Conservation (phyloP, 2,329 filamentous ascomycete genomes). For the Chrysoporthe austroafricana region DNA sequence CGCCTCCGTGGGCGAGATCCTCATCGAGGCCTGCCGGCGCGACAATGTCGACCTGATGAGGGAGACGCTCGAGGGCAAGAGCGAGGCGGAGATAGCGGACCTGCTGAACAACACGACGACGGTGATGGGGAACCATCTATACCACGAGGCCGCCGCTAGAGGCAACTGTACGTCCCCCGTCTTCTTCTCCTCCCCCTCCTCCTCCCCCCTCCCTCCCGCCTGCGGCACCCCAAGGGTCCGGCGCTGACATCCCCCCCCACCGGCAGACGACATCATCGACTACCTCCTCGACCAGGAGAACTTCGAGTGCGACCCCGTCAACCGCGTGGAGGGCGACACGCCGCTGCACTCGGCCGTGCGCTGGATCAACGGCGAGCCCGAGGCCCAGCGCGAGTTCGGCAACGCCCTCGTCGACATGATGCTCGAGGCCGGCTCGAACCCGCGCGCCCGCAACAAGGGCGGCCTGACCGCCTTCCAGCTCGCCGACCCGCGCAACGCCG, state of each 20-base stretch:
- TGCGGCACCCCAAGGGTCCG: not conserved
- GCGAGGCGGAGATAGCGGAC: conserved; percentile 68
- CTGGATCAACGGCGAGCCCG: conserved; percentile 72
- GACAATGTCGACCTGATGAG: conserved; percentile 87
- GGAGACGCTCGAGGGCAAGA: conserved; percentile 68
- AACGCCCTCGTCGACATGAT: conserved; percentile 75
- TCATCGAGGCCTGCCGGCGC: conserved; percentile 90
- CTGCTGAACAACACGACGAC: conserved; percentile 87
- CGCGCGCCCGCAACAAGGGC: conserved; percentile 68
- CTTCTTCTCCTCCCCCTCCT: not conserved
- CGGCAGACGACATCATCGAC: conserved; percentile 77
- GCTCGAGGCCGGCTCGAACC: conserved; percentile 73
- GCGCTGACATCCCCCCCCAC: not conserved
- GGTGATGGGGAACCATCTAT: conserved; percentile 82
- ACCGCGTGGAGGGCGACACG: conserved; percentile 73
- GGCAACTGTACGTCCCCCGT: conserved; percentile 73
- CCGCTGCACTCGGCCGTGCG: conserved; percentile 79
- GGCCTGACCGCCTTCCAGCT: conserved; percentile 73
- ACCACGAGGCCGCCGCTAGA: conserved; percentile 84
- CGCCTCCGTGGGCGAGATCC: conserved; percentile 80
- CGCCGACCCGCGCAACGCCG: conserved; percentile 70
- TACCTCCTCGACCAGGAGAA: conserved; percentile 80
- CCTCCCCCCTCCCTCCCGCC: not conserved
- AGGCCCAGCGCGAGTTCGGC: conserved; percentile 67
- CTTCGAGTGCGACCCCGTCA: conserved; percentile 82